A percentile compares a stretch with the other conserved stretches of the same genome.
Conservation (phyloP, 177 flowering plant species). For the Vitis hybrid region DNA sequence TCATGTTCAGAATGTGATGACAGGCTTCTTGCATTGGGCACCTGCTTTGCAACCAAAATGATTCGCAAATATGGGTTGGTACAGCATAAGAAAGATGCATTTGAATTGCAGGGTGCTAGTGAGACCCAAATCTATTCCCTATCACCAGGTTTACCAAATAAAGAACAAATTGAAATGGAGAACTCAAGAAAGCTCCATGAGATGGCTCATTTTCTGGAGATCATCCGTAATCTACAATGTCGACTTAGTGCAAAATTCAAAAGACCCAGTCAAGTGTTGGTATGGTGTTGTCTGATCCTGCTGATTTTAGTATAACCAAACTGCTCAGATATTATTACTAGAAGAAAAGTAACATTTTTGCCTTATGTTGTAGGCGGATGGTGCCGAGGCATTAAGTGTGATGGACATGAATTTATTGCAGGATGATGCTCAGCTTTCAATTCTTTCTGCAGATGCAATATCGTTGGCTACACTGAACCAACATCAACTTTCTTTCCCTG, state of each 20-base stretch:
- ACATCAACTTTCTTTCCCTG: conserved; percentile 27
- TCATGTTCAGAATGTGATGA: conserved; percentile 20
- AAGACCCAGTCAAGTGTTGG: conserved; percentile 59
- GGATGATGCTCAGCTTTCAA: conserved; percentile 46
- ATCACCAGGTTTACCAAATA: conserved; percentile 23
- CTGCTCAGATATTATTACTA: not conserved
- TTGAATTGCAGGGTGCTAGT: conserved; percentile 15
- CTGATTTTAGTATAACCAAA: conserved; percentile 1
- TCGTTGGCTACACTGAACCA: conserved; percentile 27
- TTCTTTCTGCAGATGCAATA: conserved; percentile 20
- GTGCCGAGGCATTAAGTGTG: conserved; percentile 23
- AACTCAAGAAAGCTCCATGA: conserved; percentile 51
- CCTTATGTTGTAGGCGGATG: conserved; percentile 45
- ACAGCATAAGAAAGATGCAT: conserved; percentile 37
- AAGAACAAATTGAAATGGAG: conserved; percentile 22
- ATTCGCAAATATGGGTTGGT: conserved; percentile 67
- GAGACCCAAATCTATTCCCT: conserved; percentile 18
- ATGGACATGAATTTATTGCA: conserved; percentile 19
- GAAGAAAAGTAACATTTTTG: conserved; percentile 2
- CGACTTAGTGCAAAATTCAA: conserved; percentile 45
- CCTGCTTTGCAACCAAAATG: conserved; percentile 76
- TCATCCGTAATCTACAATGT: conserved; percentile 66
- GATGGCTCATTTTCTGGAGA: conserved; percentile 77
- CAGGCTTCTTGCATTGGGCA: conserved; percentile 79
- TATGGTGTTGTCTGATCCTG: conserved; percentile 25